These are phyloP conservation scores for Gnaphalium uliginosum DNA, from an alignment of 129 eudicot genomes.

Conservation along the genomic window DNA sequence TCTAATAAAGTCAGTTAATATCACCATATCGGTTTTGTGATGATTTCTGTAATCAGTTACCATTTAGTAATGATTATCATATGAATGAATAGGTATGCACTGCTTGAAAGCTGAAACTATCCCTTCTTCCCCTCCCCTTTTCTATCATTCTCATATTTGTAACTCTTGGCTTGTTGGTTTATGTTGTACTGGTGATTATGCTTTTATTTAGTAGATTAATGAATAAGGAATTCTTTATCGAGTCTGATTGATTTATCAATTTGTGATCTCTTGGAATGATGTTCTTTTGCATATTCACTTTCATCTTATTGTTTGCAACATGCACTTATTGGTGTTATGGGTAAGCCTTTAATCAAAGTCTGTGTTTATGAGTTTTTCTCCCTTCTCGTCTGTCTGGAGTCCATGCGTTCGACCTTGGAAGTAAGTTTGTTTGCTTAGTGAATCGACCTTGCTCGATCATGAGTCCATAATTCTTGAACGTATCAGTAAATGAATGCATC, in stretches of 20 bases:
- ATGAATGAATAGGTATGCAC: background rate
- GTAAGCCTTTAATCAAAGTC: background rate
- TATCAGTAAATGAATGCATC: background rate
- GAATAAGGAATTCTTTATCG: background rate
- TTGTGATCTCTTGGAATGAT: background rate
- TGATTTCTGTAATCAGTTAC: background rate
- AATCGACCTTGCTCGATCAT: background rate
- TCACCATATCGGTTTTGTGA: background rate
- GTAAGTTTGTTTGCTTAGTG: background rate
- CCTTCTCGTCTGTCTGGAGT: too few species aligned
- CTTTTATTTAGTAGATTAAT: background rate
- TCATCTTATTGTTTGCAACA: background rate
- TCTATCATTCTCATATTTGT: background rate
- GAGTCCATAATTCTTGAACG: background rate
- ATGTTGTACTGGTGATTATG: background rate
- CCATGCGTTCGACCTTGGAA: too few species aligned
- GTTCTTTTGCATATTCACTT: background rate
- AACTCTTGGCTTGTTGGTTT: background rate
- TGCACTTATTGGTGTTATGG: too few species aligned
- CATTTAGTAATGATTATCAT: background rate
- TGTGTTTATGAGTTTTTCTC: too few species aligned
- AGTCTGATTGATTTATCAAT: background rate
- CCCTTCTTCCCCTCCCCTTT: background rate
- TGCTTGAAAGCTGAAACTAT: constrained; percentile 8
- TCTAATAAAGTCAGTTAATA: constrained; percentile 21